Base-by-base conservation (phyloP, 768 basidiomycete genomes). In the Boletus subparvulus region DNA sequence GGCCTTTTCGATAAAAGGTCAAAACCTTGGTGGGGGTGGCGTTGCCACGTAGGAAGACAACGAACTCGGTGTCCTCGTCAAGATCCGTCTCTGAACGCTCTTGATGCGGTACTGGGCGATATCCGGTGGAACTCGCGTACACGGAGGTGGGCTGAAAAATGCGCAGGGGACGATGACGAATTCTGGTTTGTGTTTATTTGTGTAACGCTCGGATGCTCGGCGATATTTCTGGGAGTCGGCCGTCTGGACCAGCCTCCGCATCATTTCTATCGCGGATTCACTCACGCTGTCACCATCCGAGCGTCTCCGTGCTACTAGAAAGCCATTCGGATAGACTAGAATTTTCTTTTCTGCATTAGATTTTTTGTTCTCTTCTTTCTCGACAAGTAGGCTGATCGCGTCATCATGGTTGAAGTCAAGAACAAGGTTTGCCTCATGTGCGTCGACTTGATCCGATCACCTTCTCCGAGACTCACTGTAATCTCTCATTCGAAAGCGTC, bases 131-230 rank as follows among this genome's bases (percentile, higher is more conserved):
- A 99, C 60, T 98, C 95, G 62, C 94, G 90, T 35, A 98, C 96
- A 61, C 93, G 90, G 90, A 98, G 50, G 94, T 87, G 64, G 97
- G 97, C 94, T 97, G 62, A 97, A 88, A 80, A 93, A 93, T 30
- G 97, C 96, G 70, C 96, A 98, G 37, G 94, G 21, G 21, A n/a
- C n/a, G n/a, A 21, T 21, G 21, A 21, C 21, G 21, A 21, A 21
- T 21, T 21, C 21, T 21, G 21, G 21, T 21, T 21, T 21, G 21
- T 21, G 21, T 21, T 21, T 21, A 21, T 21, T 21, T 21, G 21
- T 21, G 21, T 21, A 21, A 21, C 21, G 21, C 21, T 21, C 21
- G 21, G 21, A 21, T 21, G 21, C 21, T 21, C 21, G 21, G 21
- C 21, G 21, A 21, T 21, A 21, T 21, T 21, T 21, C 21, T 21